Evolutionary conservation across 371 early-diverging fungal species (phyloP).

Genomic region (Lichtheimia corymbifera): DNA sequence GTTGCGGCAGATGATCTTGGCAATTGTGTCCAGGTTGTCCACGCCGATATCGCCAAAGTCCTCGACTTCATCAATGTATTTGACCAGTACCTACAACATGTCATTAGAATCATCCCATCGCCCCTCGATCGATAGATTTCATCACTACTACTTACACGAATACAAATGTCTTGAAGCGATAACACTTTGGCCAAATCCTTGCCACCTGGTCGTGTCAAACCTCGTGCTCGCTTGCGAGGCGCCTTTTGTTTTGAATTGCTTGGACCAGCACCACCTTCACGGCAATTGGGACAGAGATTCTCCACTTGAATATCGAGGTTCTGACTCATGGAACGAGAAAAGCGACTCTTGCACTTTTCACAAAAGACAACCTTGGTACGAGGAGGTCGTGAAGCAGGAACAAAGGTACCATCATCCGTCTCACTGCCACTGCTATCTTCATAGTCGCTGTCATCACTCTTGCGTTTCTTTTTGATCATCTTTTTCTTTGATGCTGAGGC

Average conservation of each 20-base stretch:
- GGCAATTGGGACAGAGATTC: conserved; percentile 57
- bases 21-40: conserved; percentile 68
- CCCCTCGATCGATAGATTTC: not conserved
- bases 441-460: conserved; percentile 38
- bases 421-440: conserved; percentile 28
- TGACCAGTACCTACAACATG: conserved; percentile 57
- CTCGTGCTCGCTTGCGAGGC: conserved; percentile 4
- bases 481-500: conserved; percentile 29
- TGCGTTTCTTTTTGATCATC: conserved; percentile 39
- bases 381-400: conserved; percentile 25
- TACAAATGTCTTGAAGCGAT: conserved; percentile 67
- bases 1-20: conserved; percentile 78
- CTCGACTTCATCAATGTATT: conserved; percentile 78
- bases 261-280: conserved; percentile 24
- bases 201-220: conserved; percentile 21
- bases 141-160: conserved; percentile 42
- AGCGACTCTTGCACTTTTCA: conserved; percentile 59
- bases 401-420: conserved; percentile 28
- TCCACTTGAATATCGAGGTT: conserved; percentile 1
- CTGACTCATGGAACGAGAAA: conserved; percentile 36
- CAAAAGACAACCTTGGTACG: conserved; percentile 62
- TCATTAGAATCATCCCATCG: not conserved
- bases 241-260: not conserved
- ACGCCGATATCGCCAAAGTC: conserved; percentile 79
- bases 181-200: conserved; percentile 32